phyloP scores from a whole-genome alignment of 352 stramenopile species.

The Saprolegnia diclina region DNA sequence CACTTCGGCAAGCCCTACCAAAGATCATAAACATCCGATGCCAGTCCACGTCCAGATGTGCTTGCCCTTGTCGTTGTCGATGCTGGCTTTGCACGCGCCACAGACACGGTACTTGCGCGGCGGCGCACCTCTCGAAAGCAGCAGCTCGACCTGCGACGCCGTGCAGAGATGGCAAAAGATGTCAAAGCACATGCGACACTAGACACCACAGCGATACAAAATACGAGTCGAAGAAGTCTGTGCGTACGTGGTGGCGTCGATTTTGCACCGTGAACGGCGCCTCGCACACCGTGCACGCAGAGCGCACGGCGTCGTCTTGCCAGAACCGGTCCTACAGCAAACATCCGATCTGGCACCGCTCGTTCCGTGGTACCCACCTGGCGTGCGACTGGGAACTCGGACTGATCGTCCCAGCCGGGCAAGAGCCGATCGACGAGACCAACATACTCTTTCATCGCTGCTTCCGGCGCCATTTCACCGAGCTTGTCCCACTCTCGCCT shows the following conservation, averaged over 20 bases:
- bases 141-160: conserved; percentile 41
- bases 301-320: conserved; percentile 43
- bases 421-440: conserved; percentile 52
- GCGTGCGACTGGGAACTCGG: conserved; percentile 49
- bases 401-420: conserved; percentile 50
- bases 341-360: background rate
- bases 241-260: conserved; percentile 46
- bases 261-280: conserved; percentile 38
- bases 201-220: background rate
- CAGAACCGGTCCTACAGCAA: conserved; percentile 47
- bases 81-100: conserved; percentile 42
- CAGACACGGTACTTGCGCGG: conserved; percentile 57
- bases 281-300: conserved; percentile 46
- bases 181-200: conserved; percentile 62
- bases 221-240: background rate
- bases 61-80: conserved; percentile 38
- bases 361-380: background rate
- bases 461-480: conserved; percentile 36
- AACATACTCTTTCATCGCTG: conserved; percentile 55
- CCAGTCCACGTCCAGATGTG: background rate
- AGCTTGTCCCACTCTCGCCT: conserved; percentile 65
- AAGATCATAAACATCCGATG: background rate
- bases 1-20: conserved; percentile 38
- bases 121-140: conserved; percentile 51
- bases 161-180: conserved; percentile 65